A percentile compares a stretch with the other conserved stretches of the same genome.
Evolutionary conservation across 1,139 yeast genomes (phyloP).

Genomic region (Saccharomycopsis hybrid): DNA sequence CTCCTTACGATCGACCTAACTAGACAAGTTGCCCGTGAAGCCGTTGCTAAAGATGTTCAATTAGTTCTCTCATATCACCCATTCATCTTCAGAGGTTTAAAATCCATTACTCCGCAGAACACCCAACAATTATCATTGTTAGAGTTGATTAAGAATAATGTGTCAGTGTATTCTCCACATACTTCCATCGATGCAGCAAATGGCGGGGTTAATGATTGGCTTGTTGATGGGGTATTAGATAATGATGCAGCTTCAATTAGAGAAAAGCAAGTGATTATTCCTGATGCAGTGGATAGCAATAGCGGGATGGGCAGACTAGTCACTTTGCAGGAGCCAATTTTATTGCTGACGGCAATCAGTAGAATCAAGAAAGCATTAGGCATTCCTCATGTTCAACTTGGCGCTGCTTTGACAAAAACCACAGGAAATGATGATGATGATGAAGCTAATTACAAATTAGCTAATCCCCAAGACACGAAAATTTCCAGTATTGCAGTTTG

Average conservation of each 20-base stretch:
- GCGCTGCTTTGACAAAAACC: constrained; percentile 28
- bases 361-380: constrained; percentile 51
- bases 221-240: constrained; percentile 53
- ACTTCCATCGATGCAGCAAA: constrained; percentile 91
- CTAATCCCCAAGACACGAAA: background rate
- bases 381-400: constrained; percentile 59
- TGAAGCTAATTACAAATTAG: constrained; percentile 23
- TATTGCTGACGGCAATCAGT: constrained; percentile 41
- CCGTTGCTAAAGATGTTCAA: constrained; percentile 44
- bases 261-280: constrained; percentile 32
- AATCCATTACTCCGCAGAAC: constrained; percentile 53
- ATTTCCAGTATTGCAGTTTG: constrained; percentile 71
- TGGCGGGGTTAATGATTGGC: constrained; percentile 92
- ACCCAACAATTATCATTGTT: constrained; percentile 80
- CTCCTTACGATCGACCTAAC: constrained; percentile 83
- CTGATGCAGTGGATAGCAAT: constrained; percentile 31
- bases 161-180: constrained; percentile 91
- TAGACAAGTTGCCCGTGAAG: constrained; percentile 78
- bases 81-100: constrained; percentile 84
- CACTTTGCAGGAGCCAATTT: constrained; percentile 37
- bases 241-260: constrained; percentile 29
- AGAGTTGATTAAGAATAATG: constrained; percentile 62
- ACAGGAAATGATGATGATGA: constrained; percentile 29
- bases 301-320: constrained; percentile 86
- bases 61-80: constrained; percentile 90